Base-by-base conservation (phyloP, 169 alveolate species). In the Theileria parva region DNA sequence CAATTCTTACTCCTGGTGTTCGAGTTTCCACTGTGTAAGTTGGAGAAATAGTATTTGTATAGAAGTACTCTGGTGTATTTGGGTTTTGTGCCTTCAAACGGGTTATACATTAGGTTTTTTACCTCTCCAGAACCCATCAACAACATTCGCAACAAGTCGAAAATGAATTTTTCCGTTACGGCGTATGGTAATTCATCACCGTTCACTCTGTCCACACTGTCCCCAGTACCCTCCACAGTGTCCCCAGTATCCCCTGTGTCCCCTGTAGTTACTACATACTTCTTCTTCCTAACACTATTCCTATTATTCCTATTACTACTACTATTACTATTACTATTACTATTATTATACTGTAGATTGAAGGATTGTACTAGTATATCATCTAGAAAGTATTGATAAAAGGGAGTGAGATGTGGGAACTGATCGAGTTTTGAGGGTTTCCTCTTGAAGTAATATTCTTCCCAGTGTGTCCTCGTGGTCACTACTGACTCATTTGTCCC, bases 21-120 rank as follows among this genome's bases (percentile, higher is more conserved):
- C 65, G 4, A 28, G 4, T 44, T 17, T 5, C n/a, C n/a, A 77
- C 21, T 15, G 44, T 2, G 34, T 28, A 65, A 2, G 77, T 21
- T 5, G 37, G 37, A 32, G 27, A 63, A 73, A 15, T 50, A 17
- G 76, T 83, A 83, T 48, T 39, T 51, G 77, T 83, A 83, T 75
- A 73, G 73, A 2, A 75, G 21, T 8, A 83, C 77, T 69, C 89
- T 75, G 17, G 74, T 76, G 77, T 69, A 83, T 75, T 68, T 83
- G 50, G 89, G 89, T 30, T 70, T 65, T 9, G 50, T 53, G n/a
- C 53, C 65, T 23, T 25, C 37, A 57, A 83, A 83, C 12, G 89
- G 89, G 65, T 83, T 60, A 72, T 7, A 23, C 23, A 60, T 53
- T 61, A 83, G 68, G 17, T 28, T 37, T 27, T 51, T 39, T 2